Base-by-base conservation (phyloP, 768 basidiomycete genomes). In the Cubamyces lactineus region DNA sequence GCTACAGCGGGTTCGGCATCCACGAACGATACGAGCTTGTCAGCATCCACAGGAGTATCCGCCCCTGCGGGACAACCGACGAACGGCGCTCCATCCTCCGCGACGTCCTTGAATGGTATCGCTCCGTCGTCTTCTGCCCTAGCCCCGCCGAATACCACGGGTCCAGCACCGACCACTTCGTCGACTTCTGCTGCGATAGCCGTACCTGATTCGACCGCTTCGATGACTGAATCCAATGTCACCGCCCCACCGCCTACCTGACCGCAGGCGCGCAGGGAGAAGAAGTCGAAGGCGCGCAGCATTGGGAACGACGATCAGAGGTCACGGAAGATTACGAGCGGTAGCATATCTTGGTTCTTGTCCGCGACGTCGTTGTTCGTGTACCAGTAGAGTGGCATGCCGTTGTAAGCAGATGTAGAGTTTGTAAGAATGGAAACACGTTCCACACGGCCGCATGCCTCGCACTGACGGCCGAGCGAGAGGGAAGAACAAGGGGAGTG, bases 291-390 rank as follows among this genome's bases (percentile, higher is more conserved):
- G 57, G 38, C 41, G 28, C 13, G 49, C 49, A 34, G 38, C 23
- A 50, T 48, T 38, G 2, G 48, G 41, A 59, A 28, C 49, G 53
- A 63, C 62, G 62, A 58, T 59, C 56, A 63, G 62, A 52, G 45
- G 40, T 13, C 45, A 30, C 42, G 51, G 38, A 46, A 23, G 39
- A 57, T 43, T 53, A 52, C 16, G 30, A 15, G 46, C 46, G 46
- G 51, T 17, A 45, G 39, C 43, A 38, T 56, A 45, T 56, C 30
- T 26, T n/a, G 61, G 28, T 26, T 43, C 58, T 40, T 60, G 48
- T 57, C n/a, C 41, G 28, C 47, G 26, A 26, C 64, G 58, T 59
- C 50, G 45, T 63, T 61, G 60, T 66, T 61, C 42, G 62, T 57
- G 59, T 64, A 62, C 61, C 57, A 28, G 47, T 61, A 61, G 45